A percentile compares a stretch with the other conserved stretches of the same genome.
phyloP scores from a whole-genome alignment of 768 basidiomycete species.

The Xerocomellus intermedius region DNA sequence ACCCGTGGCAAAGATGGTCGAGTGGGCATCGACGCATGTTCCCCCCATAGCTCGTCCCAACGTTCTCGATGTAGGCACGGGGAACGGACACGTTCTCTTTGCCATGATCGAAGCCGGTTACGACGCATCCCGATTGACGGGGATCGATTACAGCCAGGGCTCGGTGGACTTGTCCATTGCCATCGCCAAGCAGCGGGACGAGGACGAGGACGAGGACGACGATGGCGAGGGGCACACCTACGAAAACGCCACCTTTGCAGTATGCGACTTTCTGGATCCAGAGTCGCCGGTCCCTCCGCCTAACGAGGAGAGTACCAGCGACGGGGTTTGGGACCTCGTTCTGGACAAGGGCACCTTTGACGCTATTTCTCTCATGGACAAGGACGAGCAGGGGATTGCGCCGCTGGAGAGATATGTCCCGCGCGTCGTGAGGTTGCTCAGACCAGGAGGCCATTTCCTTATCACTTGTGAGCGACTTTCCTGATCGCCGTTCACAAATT shows the following conservation, averaged over 20 bases:
- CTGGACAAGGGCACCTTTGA: conserved; percentile 91
- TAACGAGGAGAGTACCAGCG: conserved; percentile 1
- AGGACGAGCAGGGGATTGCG: conserved; percentile 49
- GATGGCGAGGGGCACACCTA: too few relatives aligned
- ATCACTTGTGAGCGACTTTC: conserved; percentile 67
- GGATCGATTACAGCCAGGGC: conserved; percentile 76
- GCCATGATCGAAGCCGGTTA: conserved; percentile 71
- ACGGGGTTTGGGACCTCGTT: conserved; percentile 62
- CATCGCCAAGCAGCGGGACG: conserved; percentile 49
- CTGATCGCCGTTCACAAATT: not conserved
- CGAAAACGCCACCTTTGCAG: conserved; percentile 45
- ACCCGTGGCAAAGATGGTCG: conserved; percentile 74
- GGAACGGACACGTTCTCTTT: conserved; percentile 76
- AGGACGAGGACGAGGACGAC: not conserved
- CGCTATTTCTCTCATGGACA: conserved; percentile 72
- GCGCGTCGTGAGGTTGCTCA: conserved; percentile 55
- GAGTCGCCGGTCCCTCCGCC: conserved; percentile 39
- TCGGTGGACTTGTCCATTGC: conserved; percentile 62
- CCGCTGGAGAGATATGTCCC: conserved; percentile 61
- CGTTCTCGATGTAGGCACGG: conserved; percentile 76
- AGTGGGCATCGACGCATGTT: conserved; percentile 60
- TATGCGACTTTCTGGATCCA: conserved; percentile 64
- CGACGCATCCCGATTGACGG: conserved; percentile 46
- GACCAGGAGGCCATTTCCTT: conserved; percentile 66
- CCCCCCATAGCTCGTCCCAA: conserved; percentile 47